phyloP scores from a whole-genome alignment of 2,329 filamentous ascomycete genomes.

The Apiospora kogelbergensis region DNA sequence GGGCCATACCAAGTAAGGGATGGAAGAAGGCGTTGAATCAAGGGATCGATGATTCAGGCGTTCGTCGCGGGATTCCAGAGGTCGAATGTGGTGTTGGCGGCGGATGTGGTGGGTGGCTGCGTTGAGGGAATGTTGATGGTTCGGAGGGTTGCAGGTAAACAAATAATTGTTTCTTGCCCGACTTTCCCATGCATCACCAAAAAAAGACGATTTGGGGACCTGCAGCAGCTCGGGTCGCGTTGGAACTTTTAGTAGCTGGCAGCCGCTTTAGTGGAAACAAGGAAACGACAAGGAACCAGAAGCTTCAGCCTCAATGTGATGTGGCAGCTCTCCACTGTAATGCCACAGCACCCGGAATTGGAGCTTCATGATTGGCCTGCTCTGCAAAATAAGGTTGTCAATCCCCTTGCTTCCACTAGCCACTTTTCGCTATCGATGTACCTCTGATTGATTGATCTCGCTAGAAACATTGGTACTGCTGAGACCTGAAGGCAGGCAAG shows the following conservation, averaged over 20 bases:
- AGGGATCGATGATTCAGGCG: neutral
- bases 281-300: neutral
- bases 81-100: neutral
- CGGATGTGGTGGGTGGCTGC: neutral
- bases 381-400: neutral
- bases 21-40: neutral
- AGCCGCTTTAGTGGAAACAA: neutral
- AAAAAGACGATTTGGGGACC: neutral
- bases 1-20: neutral
- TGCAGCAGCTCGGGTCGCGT: slow-evolving; percentile 2
- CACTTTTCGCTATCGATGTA: neutral
- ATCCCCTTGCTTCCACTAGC: neutral
- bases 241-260: neutral
- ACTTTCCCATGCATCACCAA: neutral
- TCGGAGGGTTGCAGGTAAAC: neutral
- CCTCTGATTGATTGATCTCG: neutral
- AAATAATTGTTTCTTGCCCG: neutral
- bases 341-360: neutral
- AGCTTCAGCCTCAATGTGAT: slow-evolving; percentile 8
- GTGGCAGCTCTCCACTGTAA: slow-evolving; percentile 8
- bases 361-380: neutral
- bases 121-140: neutral
- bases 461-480: neutral
- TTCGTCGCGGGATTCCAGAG: neutral
- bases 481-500: neutral